Percentiles rank a stretch among this genome's conserved stretches.
Evolutionary conservation across 306 rosid genomes (phyloP).

Genomic region (Alnus rubra): DNA sequence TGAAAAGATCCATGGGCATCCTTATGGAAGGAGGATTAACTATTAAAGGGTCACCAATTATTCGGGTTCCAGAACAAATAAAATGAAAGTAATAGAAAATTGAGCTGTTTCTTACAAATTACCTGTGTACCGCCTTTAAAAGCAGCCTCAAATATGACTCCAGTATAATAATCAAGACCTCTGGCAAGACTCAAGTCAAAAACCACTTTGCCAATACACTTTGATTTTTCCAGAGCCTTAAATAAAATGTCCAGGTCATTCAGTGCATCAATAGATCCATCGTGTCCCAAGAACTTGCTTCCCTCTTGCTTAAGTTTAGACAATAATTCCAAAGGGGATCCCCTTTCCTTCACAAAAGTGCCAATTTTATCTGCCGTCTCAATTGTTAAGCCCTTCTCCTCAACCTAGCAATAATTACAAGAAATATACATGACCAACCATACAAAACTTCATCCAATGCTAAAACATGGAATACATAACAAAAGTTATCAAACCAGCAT

Average conservation of each 20-base stretch:
- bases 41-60: background rate
- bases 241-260: slow-evolving; percentile 80
- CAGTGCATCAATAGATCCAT: slow-evolving; percentile 64
- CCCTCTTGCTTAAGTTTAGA: slow-evolving; percentile 69
- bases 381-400: slow-evolving; percentile 75
- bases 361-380: slow-evolving; percentile 85
- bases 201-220: slow-evolving; percentile 65
- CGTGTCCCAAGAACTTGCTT: slow-evolving; percentile 60
- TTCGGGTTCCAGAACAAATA: background rate
- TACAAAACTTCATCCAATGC: background rate
- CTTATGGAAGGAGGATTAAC: background rate
- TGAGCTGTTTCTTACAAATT: slow-evolving; percentile 11
- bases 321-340: slow-evolving; percentile 72
- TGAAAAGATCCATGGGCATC: background rate
- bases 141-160: slow-evolving; percentile 91
- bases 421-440: slow-evolving; percentile 23
- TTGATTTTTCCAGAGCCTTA: slow-evolving; percentile 69
- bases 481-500: background rate
- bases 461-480: background rate
- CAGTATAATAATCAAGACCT: slow-evolving; percentile 96
- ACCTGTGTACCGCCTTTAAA: slow-evolving; percentile 90
- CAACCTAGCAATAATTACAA: slow-evolving; percentile 60
- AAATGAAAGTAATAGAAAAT: slow-evolving; percentile 1
- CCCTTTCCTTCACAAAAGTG: slow-evolving; percentile 73
- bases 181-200: slow-evolving; percentile 98